A percentile compares a stretch with the other conserved stretches of the same genome.
These are phyloP conservation scores for Ceratobasidium sp. DNA, from an alignment of 1,284 basidiomycete species.

Conservation along the genomic window DNA sequence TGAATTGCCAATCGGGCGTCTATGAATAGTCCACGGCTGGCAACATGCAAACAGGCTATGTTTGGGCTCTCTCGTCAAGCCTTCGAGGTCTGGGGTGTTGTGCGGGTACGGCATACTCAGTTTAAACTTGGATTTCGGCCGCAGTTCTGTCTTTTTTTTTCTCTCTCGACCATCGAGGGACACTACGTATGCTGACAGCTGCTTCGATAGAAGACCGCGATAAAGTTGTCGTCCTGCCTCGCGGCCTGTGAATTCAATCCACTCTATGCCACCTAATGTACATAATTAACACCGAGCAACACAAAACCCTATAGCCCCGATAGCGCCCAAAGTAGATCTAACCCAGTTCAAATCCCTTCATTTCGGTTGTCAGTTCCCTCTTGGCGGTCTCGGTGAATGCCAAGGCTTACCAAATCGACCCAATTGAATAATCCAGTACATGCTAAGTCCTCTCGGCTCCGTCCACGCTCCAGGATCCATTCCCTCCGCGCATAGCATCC, in stretches of 20 bases:
- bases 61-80: neutral
- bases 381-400: neutral
- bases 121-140: conserved; percentile 38
- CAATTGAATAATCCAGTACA: neutral
- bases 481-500: conserved; percentile 36
- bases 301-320: no score
- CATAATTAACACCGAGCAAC: no score
- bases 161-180: neutral
- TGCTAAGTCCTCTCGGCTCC: neutral
- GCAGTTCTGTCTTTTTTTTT: neutral
- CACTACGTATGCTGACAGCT: neutral
- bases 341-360: neutral
- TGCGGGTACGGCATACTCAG: neutral
- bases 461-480: conserved; percentile 5
- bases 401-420: neutral
- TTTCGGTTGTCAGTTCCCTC: neutral
- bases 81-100: neutral
- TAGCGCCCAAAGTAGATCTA: neutral
- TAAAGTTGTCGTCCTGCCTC: neutral
- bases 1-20: no score
- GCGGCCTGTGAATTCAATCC: no score
- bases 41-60: neutral
- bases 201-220: conserved; percentile 14
- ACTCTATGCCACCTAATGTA: no score
- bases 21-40: conserved; percentile 37